Evolutionary conservation across 2,329 filamentous ascomycete genomes (phyloP).

Genomic region (Pseudonectria foliicola): DNA sequence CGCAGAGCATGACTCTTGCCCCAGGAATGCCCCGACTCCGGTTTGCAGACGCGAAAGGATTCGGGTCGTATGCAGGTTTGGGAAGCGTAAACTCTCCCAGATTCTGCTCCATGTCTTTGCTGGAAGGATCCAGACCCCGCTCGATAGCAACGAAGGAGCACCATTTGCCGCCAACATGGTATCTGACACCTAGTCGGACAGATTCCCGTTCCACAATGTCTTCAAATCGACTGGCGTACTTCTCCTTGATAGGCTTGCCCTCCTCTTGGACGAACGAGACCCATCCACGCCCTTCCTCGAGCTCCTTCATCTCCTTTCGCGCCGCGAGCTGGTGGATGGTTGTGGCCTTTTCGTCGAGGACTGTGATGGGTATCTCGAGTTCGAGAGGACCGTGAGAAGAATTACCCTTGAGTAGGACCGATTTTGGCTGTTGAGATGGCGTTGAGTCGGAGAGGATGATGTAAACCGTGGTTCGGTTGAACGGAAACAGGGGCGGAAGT

Average conservation of each 20-base stretch:
- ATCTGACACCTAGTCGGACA: constrained; percentile 57
- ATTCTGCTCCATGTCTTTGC: constrained; percentile 1
- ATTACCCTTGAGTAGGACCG: constrained; percentile 51
- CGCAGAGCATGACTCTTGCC: too few species aligned
- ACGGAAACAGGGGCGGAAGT: constrained; percentile 60
- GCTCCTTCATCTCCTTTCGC: constrained; percentile 58
- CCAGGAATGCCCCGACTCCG: too few species aligned
- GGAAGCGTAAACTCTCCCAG: background rate
- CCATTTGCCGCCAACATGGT: constrained; percentile 62
- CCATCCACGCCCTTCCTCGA: constrained; percentile 67
- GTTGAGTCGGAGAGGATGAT: constrained; percentile 52
- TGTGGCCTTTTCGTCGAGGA: constrained; percentile 36
- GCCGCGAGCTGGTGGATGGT: constrained; percentile 66
- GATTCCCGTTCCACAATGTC: constrained; percentile 59
- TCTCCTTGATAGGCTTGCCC: constrained; percentile 38
- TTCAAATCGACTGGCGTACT: constrained; percentile 43
- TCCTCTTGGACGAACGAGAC: constrained; percentile 43
- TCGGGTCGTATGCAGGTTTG: too few species aligned
- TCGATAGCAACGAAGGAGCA: constrained; percentile 67
- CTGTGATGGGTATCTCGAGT: constrained; percentile 56
- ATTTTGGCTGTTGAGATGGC: constrained; percentile 33
- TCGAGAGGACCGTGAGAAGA: constrained; percentile 51
- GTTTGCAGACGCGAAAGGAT: too few species aligned
- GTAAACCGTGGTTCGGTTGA: constrained; percentile 59
- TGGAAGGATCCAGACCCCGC: constrained; percentile 20